Conservation (phyloP, 768 basidiomycete genomes). For the Suillus alpinus region DNA sequence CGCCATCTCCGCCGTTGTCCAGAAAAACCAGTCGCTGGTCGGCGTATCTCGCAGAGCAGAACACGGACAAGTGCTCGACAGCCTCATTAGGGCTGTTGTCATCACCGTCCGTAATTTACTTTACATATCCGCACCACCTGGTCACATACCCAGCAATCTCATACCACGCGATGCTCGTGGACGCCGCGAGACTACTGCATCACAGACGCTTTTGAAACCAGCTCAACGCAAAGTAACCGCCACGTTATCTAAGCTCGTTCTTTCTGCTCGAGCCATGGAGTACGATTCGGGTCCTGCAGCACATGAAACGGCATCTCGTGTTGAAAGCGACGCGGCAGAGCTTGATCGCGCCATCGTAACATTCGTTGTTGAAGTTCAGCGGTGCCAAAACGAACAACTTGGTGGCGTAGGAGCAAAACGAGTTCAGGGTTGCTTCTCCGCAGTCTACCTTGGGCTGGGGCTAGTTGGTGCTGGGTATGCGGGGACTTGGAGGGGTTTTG, state of each 20-base stretch:
- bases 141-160: constrained; percentile 57
- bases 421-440: constrained; percentile 57
- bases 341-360: constrained; percentile 67
- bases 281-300: constrained; percentile 69
- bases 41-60: constrained; percentile 46
- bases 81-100: constrained; percentile 60
- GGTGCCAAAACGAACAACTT: constrained; percentile 39
- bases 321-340: constrained; percentile 74
- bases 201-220: constrained; percentile 67
- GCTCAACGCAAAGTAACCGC: constrained; percentile 85
- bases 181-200: constrained; percentile 38
- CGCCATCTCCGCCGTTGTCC: constrained; percentile 60
- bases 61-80: constrained; percentile 58
- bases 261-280: constrained; percentile 87
- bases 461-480: constrained; percentile 78
- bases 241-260: constrained; percentile 83
- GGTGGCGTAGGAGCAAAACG: constrained; percentile 41
- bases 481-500: constrained; percentile 82
- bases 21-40: constrained; percentile 51
- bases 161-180: constrained; percentile 51
- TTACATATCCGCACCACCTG: constrained; percentile 61
- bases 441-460: constrained; percentile 67
- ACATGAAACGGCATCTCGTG: constrained; percentile 62
- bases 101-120: constrained; percentile 75
- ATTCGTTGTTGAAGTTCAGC: constrained; percentile 71